Percentiles rank a stretch among this genome's conserved stretches.
These are phyloP conservation scores for Leccinum variicolor DNA, from an alignment of 768 basidiomycete genomes.

Conservation along the genomic window DNA sequence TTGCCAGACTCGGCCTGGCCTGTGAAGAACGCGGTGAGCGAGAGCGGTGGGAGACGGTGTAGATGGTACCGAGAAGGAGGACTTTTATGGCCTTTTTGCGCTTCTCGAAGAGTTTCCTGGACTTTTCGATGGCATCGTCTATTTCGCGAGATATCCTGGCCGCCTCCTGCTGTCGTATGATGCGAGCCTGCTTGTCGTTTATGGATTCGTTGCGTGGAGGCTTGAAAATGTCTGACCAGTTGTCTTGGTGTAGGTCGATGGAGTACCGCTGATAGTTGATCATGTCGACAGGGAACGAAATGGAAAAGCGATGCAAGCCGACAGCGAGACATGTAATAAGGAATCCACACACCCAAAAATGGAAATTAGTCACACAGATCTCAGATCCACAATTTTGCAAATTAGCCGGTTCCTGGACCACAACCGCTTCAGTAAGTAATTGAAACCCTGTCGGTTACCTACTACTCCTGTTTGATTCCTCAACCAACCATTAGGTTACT, in stretches of 20 bases:
- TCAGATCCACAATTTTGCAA: background rate
- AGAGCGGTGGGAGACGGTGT: background rate
- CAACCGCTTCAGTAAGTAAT: background rate
- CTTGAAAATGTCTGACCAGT: constrained; percentile 24
- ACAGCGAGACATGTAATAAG: background rate
- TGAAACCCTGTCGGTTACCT: too few species aligned
- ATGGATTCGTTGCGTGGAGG: constrained; percentile 15
- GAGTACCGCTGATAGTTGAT: background rate
- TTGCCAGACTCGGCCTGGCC: constrained; percentile 32
- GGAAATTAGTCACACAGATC: background rate
- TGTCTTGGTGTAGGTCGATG: constrained; percentile 5
- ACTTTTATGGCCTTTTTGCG: constrained; percentile 30
- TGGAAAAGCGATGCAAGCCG: background rate
- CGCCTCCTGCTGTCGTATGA: constrained; percentile 23
- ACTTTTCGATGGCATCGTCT: constrained; percentile 28
- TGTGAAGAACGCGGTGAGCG: background rate
- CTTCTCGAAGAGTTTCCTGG: constrained; percentile 17
- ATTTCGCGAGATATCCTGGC: constrained; percentile 23
- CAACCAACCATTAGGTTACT: background rate
- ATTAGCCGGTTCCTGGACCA: background rate
- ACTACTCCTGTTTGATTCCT: too few species aligned
- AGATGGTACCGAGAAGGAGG: constrained; percentile 22
- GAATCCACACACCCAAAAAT: background rate
- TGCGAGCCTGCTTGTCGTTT: constrained; percentile 1
- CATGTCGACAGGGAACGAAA: background rate